These are phyloP conservation scores for Aspergillus avenaceus DNA, from an alignment of 495 filamentous ascomycete genomes.

Conservation along the genomic window DNA sequence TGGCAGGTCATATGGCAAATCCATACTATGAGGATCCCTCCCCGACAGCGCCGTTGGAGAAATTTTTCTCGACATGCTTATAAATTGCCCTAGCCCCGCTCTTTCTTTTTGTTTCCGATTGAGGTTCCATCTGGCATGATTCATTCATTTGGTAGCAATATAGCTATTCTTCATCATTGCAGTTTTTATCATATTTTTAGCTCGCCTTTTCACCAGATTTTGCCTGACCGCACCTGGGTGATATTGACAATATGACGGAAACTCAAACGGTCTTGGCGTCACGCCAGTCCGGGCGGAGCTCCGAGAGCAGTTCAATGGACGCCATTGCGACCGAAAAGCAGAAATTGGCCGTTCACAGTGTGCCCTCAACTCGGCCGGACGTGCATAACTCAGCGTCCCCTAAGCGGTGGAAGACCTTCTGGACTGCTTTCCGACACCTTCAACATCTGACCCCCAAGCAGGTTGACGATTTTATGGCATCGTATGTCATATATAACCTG, in stretches of 20 bases:
- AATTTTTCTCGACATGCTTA: slow-evolving; percentile 8
- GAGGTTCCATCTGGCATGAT: not conserved
- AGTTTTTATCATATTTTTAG: not conserved
- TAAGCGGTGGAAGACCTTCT: slow-evolving; percentile 51
- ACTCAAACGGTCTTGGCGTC: slow-evolving; percentile 17
- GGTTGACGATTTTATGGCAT: slow-evolving; percentile 63
- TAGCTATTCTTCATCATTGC: not conserved
- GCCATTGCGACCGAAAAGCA: slow-evolving; percentile 36
- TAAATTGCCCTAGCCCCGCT: slow-evolving; percentile 14
- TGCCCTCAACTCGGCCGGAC: slow-evolving; percentile 17
- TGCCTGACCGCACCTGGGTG: not conserved
- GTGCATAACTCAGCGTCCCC: slow-evolving; percentile 47
- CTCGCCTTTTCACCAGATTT: not conserved
- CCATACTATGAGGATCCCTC: slow-evolving; percentile 14
- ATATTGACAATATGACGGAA: slow-evolving; percentile 13
- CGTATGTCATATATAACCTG: slow-evolving; percentile 62
- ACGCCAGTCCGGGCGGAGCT: slow-evolving; percentile 30
- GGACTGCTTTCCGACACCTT: slow-evolving; percentile 54
- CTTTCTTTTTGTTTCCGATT: slow-evolving; percentile 2
- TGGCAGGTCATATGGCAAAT: slow-evolving; percentile 23
- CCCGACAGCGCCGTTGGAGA: slow-evolving; percentile 6
- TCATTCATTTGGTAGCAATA: not conserved
- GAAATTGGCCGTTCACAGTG: slow-evolving; percentile 20
- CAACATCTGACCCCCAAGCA: slow-evolving; percentile 53
- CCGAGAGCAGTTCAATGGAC: slow-evolving; percentile 39